phyloP scores from a whole-genome alignment of 1,284 basidiomycete species.

The Trametes polyzona region DNA sequence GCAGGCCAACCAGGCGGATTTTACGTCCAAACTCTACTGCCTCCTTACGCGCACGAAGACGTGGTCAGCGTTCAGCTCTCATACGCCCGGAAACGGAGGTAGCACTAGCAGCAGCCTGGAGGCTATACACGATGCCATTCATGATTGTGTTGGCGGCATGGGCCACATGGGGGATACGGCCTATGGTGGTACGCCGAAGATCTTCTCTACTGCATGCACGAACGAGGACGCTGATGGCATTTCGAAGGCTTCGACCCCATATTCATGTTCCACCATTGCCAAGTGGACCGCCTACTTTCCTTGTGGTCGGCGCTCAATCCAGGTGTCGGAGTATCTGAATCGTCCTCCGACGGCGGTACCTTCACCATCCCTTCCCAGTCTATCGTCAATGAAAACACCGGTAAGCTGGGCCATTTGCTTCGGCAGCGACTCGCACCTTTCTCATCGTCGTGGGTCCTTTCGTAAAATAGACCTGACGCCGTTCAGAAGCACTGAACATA shows the following conservation, averaged over 20 bases:
- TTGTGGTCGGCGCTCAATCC: constrained; percentile 50
- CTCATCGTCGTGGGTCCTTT: no score
- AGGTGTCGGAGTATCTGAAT: constrained; percentile 40
- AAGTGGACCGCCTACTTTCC: constrained; percentile 52
- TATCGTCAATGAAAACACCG: constrained; percentile 38
- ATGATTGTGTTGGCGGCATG: constrained; percentile 44
- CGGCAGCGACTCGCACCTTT: no score
- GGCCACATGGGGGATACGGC: constrained; percentile 49
- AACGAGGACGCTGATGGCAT: neutral
- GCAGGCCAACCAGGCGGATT: constrained; percentile 12
- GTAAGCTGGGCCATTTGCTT: constrained; percentile 31
- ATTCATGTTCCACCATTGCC: constrained; percentile 52
- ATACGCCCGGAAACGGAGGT: constrained; percentile 40
- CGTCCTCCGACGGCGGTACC: constrained; percentile 39
- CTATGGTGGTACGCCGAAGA: constrained; percentile 35
- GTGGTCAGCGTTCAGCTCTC: constrained; percentile 52
- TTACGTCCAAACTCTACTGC: constrained; percentile 38
- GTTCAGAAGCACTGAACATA: constrained; percentile 35
- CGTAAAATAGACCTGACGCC: constrained; percentile 39
- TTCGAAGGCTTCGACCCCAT: constrained; percentile 50
- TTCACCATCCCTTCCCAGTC: constrained; percentile 39
- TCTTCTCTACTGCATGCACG: neutral
- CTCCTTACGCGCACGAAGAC: constrained; percentile 43
- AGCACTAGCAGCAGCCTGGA: constrained; percentile 50
- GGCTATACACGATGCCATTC: constrained; percentile 52